Percentiles rank a stretch among this genome's conserved stretches.
Conservation (phyloP, 148 eudicot genomes). For the Chenopodium berlandieri region DNA sequence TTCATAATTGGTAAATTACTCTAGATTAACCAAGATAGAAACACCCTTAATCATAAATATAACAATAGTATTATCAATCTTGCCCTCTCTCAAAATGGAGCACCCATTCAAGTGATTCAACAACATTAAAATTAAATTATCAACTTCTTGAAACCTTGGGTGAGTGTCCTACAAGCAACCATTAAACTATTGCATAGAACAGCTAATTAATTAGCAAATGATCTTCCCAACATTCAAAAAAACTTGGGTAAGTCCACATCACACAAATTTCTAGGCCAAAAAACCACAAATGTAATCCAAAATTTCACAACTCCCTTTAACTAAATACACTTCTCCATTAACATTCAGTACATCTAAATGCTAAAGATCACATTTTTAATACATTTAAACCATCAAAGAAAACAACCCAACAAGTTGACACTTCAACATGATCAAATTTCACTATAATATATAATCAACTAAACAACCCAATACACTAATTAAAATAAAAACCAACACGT, state of each 20-base stretch:
- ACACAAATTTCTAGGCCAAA: neutral
- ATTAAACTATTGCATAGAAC: neutral
- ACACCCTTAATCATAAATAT: neutral
- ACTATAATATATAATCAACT: neutral
- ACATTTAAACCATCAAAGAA: neutral
- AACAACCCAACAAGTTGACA: neutral
- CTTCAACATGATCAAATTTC: conserved; percentile 3
- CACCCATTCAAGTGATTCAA: neutral
- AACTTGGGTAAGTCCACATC: neutral
- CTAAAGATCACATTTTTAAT: neutral
- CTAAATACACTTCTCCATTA: neutral
- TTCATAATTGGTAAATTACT: neutral
- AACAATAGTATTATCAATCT: neutral
- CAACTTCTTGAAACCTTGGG: neutral
- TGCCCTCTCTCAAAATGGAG: neutral
- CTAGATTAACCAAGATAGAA: neutral
- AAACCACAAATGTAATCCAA: neutral
- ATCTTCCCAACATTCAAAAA: neutral
- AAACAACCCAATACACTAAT: neutral
- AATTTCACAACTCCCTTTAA: neutral
- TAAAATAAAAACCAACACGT: no score
- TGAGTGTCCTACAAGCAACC: neutral
- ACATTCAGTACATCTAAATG: neutral
- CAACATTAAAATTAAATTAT: neutral
- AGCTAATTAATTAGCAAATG: neutral